Base-by-base conservation (phyloP, 495 filamentous ascomycete species). In the Penicillium robsamsonii region DNA sequence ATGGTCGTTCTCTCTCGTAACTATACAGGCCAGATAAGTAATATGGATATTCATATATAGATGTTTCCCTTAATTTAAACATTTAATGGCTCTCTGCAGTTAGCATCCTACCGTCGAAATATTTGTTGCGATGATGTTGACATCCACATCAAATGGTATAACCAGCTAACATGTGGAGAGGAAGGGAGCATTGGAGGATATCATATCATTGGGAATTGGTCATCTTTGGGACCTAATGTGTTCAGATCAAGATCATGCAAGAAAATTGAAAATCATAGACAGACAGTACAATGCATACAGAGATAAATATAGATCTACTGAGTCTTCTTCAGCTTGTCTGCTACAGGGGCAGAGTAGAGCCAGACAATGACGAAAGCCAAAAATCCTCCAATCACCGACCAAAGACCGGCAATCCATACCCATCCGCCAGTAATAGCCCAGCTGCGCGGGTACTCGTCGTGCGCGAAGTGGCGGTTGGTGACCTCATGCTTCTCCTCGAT, bases 401-500 rank as follows among this genome's bases (percentile, higher is more conserved):
- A 89, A 45, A 97, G 86, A 46, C 94, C 94, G 2, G 85, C 82
- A 63, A 98, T 94, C 94, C 94, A 98, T 6, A 92, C 90, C 90
- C 90, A 98, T 10, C 90, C 94, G 10, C 84, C 93, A 63, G 76
- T 90, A 66, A 98, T 98, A 56, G 82, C 84, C 79, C 84, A 98
- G 73, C 87, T 92, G 63, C 94, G 81, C 42, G 92, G 89, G 81
- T 89, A 98, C 76, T 98, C 94, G 65, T 98, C 85, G 78, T 98
- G 94, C 8, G 94, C 94, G 70, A 94, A 94, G 75, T 98, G 94
- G 22, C 94, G 81, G 20, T 97, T 89, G 0, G 93, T 94, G 24
- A 97, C 92, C 30, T 91, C 92, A 61, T 87, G 84, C 84, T 97
- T 98, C 80, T 96, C 91, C 65, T 97, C 94, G 49, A 98, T 70